Conservation (phyloP, 176 grass and related monocot genomes). For the Cocos nucifera region DNA sequence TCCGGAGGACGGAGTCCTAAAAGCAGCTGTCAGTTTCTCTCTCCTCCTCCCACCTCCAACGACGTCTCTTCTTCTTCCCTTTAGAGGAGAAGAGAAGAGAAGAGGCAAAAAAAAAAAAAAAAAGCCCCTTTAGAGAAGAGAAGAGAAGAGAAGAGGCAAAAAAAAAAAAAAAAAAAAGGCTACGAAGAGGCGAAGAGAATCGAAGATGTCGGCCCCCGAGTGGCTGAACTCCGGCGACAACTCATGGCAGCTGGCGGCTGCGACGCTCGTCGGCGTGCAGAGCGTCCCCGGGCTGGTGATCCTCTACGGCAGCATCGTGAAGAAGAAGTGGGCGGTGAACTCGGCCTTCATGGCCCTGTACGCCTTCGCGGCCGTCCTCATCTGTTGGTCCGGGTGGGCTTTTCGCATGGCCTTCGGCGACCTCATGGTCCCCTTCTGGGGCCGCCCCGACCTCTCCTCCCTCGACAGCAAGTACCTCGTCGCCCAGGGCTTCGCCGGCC, state of each 20-base stretch:
- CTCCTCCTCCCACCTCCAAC: too few relatives aligned
- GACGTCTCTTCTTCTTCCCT: too few relatives aligned
- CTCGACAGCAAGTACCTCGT: slow-evolving; percentile 37
- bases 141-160: not conserved
- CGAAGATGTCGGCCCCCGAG: slow-evolving; percentile 19
- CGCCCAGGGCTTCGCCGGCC: slow-evolving; percentile 48
- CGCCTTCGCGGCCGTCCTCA: slow-evolving; percentile 55
- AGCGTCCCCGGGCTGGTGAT: slow-evolving; percentile 55
- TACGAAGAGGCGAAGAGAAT: not conserved
- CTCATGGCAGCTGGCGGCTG: slow-evolving; percentile 66
- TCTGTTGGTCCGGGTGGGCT: slow-evolving; percentile 61
- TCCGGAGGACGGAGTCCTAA: too few relatives aligned
- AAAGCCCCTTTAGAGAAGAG: too few relatives aligned
- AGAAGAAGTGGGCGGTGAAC: slow-evolving; percentile 92
- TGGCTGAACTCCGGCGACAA: slow-evolving; percentile 80
- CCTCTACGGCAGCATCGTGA: slow-evolving; percentile 62
- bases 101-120: not conserved
- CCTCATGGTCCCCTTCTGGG: slow-evolving; percentile 38
- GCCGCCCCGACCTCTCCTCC: slow-evolving; percentile 39
- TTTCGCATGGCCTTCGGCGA: slow-evolving; percentile 84
- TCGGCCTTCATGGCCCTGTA: slow-evolving; percentile 86
- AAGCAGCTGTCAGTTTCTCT: too few relatives aligned
- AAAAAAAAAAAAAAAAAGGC: not conserved
- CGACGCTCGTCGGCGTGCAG: slow-evolving; percentile 72
- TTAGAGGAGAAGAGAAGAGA: not conserved